phyloP scores from a whole-genome alignment of 2,329 filamentous ascomycete species.

The Fusarium sp. region DNA sequence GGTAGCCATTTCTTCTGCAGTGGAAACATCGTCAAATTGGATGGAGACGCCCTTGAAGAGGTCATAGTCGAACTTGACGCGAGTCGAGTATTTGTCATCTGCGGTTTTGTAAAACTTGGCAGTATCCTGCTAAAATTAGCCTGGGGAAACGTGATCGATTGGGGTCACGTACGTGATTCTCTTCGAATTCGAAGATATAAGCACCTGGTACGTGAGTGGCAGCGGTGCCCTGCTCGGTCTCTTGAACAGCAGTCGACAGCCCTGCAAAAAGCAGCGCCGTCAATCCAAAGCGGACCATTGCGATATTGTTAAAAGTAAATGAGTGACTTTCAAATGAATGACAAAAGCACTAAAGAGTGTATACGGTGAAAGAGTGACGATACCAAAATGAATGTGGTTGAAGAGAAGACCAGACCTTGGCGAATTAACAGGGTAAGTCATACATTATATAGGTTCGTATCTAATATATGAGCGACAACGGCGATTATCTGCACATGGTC shows the following conservation, averaged over 20 bases:
- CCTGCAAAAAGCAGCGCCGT: conserved; percentile 36
- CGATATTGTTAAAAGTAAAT: conserved; percentile 1
- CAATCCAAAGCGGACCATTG: conserved; percentile 32
- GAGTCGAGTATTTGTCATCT: conserved; percentile 38
- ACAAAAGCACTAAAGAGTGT: conserved; percentile 9
- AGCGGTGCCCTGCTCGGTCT: conserved; percentile 23
- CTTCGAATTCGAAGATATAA: conserved; percentile 67
- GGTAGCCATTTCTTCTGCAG: conserved; percentile 58
- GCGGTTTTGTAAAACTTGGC: conserved; percentile 33
- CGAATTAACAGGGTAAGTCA: neutral
- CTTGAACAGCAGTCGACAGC: conserved; percentile 18
- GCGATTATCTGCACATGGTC: neutral
- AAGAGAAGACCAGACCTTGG: conserved; percentile 14
- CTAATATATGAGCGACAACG: neutral
- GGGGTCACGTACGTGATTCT: conserved; percentile 57
- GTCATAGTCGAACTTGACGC: conserved; percentile 63
- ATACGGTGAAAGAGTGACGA: neutral
- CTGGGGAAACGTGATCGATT: neutral
- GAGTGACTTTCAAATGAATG: conserved; percentile 16
- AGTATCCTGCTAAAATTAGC: conserved; percentile 54
- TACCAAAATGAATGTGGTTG: conserved; percentile 7
- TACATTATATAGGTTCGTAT: conserved; percentile 10
- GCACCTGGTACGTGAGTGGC: conserved; percentile 54
- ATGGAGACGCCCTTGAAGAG: conserved; percentile 70
- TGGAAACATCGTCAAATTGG: conserved; percentile 61